Evolutionary conservation across 2,329 filamentous ascomycete genomes (phyloP), one percentile per base, ranked within the genome.

Genomic region (Phoma sp.): DNA sequence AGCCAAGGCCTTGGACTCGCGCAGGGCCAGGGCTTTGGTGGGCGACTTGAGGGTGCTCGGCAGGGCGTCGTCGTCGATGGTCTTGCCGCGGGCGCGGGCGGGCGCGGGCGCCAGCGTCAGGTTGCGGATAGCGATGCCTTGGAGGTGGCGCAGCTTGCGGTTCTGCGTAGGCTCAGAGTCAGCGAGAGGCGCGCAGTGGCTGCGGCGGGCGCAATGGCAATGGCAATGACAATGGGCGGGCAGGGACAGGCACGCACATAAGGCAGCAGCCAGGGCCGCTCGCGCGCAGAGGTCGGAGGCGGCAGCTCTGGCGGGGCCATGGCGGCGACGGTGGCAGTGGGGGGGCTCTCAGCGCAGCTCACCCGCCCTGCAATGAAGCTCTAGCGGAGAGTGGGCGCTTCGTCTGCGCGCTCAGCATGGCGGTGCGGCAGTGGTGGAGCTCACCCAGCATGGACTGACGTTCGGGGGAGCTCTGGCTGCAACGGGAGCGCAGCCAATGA

Each of bases 91-190:
- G 33, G 71, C 60, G 55, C 82, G 68, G 78, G 67, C 78, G 80
- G 25, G 79, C 80, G 61, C 63, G 80, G 23, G 79, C 80, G 62
- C 62, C n/a, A 96, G 87, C 58, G 86, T 87, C 38, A 97, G 80
- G 74, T 97, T 97, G 53, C 93, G 90, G 46, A 97, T 79, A 51
- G 90, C 93, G 64, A 98, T 86, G 62, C 91, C 91, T 66, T 90
- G 88, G 4, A 97, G 83, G 79, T 97, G 93, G 49, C 93, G 87
- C 47, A 98, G 82, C 73, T 89, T 92, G 72, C 92, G 90, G 74
- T 96, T 97, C 82, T 95, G 22, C 1, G 13, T 23, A 22, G 36
- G 27, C 39, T 53, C 40, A 54, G 6, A 9, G 27, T 29, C 27
- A 29, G 27, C 27, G 27, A 29, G 27, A 29, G 27, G 27, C 6